Evolutionary conservation across 352 stramenopile genomes (phyloP).

Genomic region (Pythium aphanidermatum): DNA sequence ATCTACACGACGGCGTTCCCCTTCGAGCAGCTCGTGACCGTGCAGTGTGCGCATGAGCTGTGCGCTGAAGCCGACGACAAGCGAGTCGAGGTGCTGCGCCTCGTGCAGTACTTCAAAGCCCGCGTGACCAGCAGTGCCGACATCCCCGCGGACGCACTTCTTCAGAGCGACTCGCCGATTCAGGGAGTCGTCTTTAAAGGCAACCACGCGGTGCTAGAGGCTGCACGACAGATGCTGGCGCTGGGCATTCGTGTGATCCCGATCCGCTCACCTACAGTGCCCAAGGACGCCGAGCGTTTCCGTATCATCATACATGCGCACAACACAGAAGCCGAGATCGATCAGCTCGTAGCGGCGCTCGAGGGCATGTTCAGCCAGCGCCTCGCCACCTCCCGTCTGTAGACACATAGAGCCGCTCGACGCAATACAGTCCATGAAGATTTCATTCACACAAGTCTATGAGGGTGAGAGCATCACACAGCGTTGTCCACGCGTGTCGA

Average conservation of each 20-base stretch:
- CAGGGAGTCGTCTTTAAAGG: slow-evolving; percentile 92
- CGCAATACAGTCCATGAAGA: not conserved
- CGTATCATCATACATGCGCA: slow-evolving; percentile 95
- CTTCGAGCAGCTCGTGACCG: slow-evolving; percentile 87
- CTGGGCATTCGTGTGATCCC: slow-evolving; percentile 89
- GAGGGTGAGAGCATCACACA: too few relatives aligned
- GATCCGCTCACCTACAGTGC: slow-evolving; percentile 95
- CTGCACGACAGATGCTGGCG: slow-evolving; percentile 57
- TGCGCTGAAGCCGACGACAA: slow-evolving; percentile 46
- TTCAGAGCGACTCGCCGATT: slow-evolving; percentile 87
- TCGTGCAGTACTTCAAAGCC: slow-evolving; percentile 81
- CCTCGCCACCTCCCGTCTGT: not conserved
- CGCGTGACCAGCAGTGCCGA: slow-evolving; percentile 24
- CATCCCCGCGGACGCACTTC: slow-evolving; percentile 42
- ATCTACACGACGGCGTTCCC: slow-evolving; percentile 96
- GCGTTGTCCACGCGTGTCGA: slow-evolving; percentile 57
- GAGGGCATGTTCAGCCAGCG: slow-evolving; percentile 32
- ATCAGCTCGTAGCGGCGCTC: slow-evolving; percentile 48
- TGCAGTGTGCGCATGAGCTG: slow-evolving; percentile 87
- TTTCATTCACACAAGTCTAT: too few relatives aligned
- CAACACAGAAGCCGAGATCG: slow-evolving; percentile 89
- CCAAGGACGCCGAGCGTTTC: slow-evolving; percentile 91
- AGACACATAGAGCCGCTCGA: not conserved
- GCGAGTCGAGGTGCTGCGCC: slow-evolving; percentile 32
- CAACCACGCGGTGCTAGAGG: slow-evolving; percentile 82